These are phyloP conservation scores for Triadica sebifera DNA, from an alignment of 345 rosid genomes.

Conservation along the genomic window DNA sequence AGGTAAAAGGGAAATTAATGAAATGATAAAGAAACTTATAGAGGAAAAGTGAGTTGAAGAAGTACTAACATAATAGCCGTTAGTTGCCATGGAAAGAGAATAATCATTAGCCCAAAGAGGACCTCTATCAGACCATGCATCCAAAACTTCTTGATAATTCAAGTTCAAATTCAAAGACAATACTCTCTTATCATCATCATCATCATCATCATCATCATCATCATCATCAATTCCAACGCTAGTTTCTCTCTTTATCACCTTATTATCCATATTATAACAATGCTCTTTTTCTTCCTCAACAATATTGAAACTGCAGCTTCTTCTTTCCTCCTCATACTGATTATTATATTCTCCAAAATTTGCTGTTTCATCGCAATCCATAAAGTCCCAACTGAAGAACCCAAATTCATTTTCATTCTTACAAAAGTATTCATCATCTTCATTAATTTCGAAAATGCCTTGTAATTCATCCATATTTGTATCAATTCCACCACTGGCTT, in stretches of 20 bases:
- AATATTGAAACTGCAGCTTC: background rate
- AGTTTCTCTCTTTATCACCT: slow-evolving; percentile 31
- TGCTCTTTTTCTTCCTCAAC: background rate
- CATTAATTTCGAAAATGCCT: slow-evolving; percentile 32
- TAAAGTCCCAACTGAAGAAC: slow-evolving; percentile 38
- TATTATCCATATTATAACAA: slow-evolving; percentile 14
- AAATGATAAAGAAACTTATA: background rate
- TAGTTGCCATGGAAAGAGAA: slow-evolving; percentile 30
- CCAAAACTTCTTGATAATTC: slow-evolving; percentile 70
- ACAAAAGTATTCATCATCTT: slow-evolving; percentile 15
- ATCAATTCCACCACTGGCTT: slow-evolving; percentile 18
- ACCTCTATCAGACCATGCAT: slow-evolving; percentile 64
- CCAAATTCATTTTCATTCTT: background rate
- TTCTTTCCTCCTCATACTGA: slow-evolving; percentile 25
- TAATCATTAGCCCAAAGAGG: slow-evolving; percentile 40
- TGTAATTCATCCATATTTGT: slow-evolving; percentile 32
- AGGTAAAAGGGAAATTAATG: background rate
- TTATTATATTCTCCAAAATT: slow-evolving; percentile 29
- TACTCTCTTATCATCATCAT: slow-evolving; percentile 28
- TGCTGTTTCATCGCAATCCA: slow-evolving; percentile 38
- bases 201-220: slow-evolving; percentile 43
- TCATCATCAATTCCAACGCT: slow-evolving; percentile 35
- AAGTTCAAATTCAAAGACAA: slow-evolving; percentile 53
- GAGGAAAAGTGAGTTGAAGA: background rate
- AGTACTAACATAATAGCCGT: slow-evolving; percentile 49